These are phyloP conservation scores for Glycine latifolia DNA, from an alignment of 306 rosid genomes.

Conservation along the genomic window DNA sequence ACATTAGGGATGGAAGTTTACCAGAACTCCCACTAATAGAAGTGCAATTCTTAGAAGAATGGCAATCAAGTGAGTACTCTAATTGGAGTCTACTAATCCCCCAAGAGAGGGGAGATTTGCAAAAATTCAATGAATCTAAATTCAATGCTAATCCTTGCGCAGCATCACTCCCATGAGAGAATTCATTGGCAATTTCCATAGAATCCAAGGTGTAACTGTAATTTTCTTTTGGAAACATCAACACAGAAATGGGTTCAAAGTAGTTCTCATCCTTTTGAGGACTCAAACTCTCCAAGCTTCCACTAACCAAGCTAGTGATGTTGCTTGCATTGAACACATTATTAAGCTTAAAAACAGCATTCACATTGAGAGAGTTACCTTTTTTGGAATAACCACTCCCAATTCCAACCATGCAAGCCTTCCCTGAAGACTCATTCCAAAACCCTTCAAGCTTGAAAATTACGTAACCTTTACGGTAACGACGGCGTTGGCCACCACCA, in stretches of 20 bases:
- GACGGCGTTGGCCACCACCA: neutral
- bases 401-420: conserved; percentile 65
- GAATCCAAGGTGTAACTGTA: conserved; percentile 54
- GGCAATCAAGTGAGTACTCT: conserved; percentile 54
- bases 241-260: conserved; percentile 56
- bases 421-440: conserved; percentile 61
- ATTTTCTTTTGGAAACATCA: conserved; percentile 55
- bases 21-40: conserved; percentile 41
- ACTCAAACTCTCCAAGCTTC: conserved; percentile 65
- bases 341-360: conserved; percentile 59
- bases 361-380: conserved; percentile 36
- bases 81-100: conserved; percentile 39
- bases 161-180: conserved; percentile 39
- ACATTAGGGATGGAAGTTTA: conserved; percentile 48
- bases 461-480: neutral
- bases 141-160: conserved; percentile 39
- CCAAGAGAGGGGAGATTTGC: conserved; percentile 34
- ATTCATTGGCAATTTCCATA: neutral
- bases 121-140: conserved; percentile 38
- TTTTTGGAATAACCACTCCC: conserved; percentile 24
- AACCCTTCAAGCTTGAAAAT: conserved; percentile 57
- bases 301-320: conserved; percentile 57
- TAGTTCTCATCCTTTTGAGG: conserved; percentile 40
- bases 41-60: conserved; percentile 54
- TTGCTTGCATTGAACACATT: conserved; percentile 50